Evolutionary conservation across 495 filamentous ascomycete species (phyloP).

Genomic region (Durotheca rogersii): DNA sequence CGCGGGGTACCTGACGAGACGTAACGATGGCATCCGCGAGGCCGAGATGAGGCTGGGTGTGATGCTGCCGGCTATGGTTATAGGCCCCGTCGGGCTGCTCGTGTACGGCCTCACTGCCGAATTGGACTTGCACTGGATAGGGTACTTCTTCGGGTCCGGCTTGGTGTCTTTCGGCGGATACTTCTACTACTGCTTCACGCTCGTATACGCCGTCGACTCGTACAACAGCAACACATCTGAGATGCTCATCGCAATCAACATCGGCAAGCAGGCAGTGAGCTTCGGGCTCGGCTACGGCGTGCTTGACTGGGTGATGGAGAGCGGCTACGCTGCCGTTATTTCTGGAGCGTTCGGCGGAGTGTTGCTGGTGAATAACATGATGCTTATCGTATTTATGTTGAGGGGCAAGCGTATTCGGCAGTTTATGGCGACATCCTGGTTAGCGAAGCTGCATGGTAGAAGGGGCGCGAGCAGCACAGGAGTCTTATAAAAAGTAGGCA

Average conservation of each 20-base stretch:
- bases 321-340: conserved; percentile 37
- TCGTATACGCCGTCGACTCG: conserved; percentile 58
- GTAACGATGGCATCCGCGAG: conserved; percentile 65
- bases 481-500: background rate
- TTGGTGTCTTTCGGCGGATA: conserved; percentile 50
- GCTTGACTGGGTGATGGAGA: conserved; percentile 40
- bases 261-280: conserved; percentile 61
- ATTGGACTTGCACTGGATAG: conserved; percentile 58
- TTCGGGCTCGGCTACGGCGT: conserved; percentile 40
- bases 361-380: conserved; percentile 37
- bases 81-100: conserved; percentile 61
- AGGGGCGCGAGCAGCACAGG: background rate
- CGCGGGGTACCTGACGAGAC: conserved; percentile 55
- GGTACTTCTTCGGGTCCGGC: conserved; percentile 57
- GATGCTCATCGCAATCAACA: conserved; percentile 61
- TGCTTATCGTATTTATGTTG: conserved; percentile 41
- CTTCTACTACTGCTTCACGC: conserved; percentile 41
- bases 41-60: conserved; percentile 68
- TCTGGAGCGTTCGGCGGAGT: conserved; percentile 36
- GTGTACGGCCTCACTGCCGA: conserved; percentile 62
- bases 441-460: conserved; percentile 36
- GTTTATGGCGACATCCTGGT: conserved; percentile 34
- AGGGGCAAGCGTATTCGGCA: conserved; percentile 40
- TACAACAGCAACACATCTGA: conserved; percentile 63
- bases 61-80: conserved; percentile 59